phyloP scores from a whole-genome alignment of 208 protist species.

The Strigomonas culicis region DNA sequence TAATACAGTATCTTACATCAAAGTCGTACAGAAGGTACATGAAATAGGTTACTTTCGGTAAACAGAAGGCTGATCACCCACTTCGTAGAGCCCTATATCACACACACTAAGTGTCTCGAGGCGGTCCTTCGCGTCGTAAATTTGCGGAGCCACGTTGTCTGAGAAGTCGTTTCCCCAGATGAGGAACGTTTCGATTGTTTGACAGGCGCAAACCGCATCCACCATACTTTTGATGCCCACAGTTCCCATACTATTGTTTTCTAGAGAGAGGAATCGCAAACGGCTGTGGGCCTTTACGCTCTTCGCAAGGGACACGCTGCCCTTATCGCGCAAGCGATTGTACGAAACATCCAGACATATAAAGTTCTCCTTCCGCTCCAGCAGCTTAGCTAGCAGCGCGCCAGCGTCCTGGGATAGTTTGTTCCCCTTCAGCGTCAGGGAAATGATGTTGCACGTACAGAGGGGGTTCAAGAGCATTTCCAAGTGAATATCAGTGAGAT shows the following conservation, averaged over 20 bases:
- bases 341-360: constrained; percentile 42
- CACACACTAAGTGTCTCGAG: constrained; percentile 32
- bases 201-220: constrained; percentile 26
- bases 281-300: constrained; percentile 35
- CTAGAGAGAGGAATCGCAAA: constrained; percentile 32
- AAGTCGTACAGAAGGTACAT: background rate
- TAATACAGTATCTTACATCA: no score
- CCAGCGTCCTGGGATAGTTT: constrained; percentile 65
- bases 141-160: constrained; percentile 23
- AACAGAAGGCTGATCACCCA: constrained; percentile 17
- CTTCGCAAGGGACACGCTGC: constrained; percentile 33
- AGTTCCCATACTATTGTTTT: constrained; percentile 58
- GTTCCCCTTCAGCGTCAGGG: constrained; percentile 55
- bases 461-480: constrained; percentile 45
- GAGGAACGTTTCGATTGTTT: constrained; percentile 30
- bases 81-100: constrained; percentile 54
- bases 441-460: constrained; percentile 31
- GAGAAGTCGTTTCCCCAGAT: constrained; percentile 78
- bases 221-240: constrained; percentile 42
- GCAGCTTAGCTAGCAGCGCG: constrained; percentile 39
- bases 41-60: constrained; percentile 6
- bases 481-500: constrained; percentile 43
- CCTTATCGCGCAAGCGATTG: constrained; percentile 65
- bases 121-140: constrained; percentile 41
- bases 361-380: constrained; percentile 58